Percentiles rank a stretch among this genome's conserved stretches.
Conservation (phyloP, 1,139 yeast genomes). For the Suhomyces yuchorum region DNA sequence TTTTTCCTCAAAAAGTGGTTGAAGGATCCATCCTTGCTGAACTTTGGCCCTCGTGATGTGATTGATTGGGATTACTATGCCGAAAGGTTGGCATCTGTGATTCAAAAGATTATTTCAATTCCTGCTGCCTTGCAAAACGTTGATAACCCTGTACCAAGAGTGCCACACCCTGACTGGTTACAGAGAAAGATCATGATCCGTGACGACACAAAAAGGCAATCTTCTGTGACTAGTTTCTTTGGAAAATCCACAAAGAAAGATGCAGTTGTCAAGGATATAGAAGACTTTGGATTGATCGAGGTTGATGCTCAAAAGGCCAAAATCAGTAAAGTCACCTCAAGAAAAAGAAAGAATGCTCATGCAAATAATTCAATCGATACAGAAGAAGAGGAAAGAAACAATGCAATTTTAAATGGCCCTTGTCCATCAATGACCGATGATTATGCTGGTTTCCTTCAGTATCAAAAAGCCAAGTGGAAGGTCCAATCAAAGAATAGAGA, state of each 20-base stretch:
- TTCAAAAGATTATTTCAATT: conserved; percentile 92
- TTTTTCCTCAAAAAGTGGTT: conserved; percentile 83
- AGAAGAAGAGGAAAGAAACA: conserved; percentile 44
- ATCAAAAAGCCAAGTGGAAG: conserved; percentile 86
- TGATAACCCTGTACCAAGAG: conserved; percentile 92
- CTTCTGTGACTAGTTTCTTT: conserved; percentile 63
- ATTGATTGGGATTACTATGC: conserved; percentile 93
- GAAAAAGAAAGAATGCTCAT: conserved; percentile 37
- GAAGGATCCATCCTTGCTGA: conserved; percentile 72
- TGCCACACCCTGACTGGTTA: conserved; percentile 94
- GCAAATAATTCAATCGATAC: conserved; percentile 33
- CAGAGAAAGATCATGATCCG: conserved; percentile 58
- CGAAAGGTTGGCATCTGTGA: conserved; percentile 88
- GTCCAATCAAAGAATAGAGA: conserved; percentile 69
- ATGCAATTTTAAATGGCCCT: conserved; percentile 49
- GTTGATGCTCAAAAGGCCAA: conserved; percentile 30
- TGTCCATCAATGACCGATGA: conserved; percentile 77
- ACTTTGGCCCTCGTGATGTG: conserved; percentile 84
- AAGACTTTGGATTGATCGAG: conserved; percentile 61
- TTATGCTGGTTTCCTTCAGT: conserved; percentile 72
- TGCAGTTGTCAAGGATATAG: conserved; percentile 63
- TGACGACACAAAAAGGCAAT: conserved; percentile 74
- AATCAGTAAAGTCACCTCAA: conserved; percentile 54
- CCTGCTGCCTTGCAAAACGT: conserved; percentile 96
- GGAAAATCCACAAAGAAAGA: conserved; percentile 38